A percentile compares a stretch with the other conserved stretches of the same genome.
phyloP scores from a whole-genome alignment of 257 asterid genomes.

The Salvia hispanica region DNA sequence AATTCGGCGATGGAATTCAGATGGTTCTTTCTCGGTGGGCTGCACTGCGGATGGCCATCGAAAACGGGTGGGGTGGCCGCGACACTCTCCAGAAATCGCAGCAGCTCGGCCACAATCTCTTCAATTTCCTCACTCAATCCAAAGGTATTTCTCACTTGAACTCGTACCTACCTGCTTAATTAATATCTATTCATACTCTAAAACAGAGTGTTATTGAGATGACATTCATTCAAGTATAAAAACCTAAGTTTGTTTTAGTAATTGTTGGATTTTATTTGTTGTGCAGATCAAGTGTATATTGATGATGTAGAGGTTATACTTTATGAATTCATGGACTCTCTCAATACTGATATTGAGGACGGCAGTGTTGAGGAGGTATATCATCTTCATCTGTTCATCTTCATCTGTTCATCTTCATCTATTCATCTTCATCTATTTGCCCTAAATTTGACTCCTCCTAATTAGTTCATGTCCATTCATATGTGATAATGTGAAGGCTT shows the following conservation, averaged over 20 bases:
- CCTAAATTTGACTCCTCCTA: background rate
- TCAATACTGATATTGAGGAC: slow-evolving; percentile 59
- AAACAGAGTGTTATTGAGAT: too few species aligned
- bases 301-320: slow-evolving; percentile 73
- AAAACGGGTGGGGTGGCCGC: slow-evolving; percentile 76
- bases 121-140: slow-evolving; percentile 52
- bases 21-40: slow-evolving; percentile 66
- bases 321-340: slow-evolving; percentile 59
- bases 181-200: too few species aligned
- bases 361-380: slow-evolving; percentile 78
- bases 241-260: background rate
- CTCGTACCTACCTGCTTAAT: too few species aligned
- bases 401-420: too few species aligned
- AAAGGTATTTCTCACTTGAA: slow-evolving; percentile 41
- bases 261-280: background rate
- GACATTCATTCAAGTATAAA: background rate
- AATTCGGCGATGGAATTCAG: slow-evolving; percentile 57
- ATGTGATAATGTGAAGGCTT: background rate
- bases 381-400: slow-evolving; percentile 15
- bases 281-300: slow-evolving; percentile 54
- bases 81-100: slow-evolving; percentile 51
- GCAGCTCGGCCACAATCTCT: slow-evolving; percentile 43
- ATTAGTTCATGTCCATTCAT: background rate
- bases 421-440: slow-evolving; percentile 10
- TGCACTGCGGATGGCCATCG: slow-evolving; percentile 70